Base-by-base conservation (phyloP, 176 grass and related monocot genomes). In the Raddia guianensis region DNA sequence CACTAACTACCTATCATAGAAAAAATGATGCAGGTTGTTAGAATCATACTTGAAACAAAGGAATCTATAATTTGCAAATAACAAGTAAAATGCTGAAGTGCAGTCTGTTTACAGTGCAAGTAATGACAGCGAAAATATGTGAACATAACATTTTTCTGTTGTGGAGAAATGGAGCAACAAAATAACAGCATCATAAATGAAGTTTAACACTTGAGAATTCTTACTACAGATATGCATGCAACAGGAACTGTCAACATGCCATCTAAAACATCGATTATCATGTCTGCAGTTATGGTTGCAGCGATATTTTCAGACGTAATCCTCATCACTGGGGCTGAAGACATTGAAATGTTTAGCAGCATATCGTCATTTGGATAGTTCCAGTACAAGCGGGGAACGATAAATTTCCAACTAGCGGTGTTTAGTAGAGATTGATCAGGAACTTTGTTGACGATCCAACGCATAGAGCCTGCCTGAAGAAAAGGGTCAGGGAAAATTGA, bases 321-420 rank as follows among this genome's bases (percentile, higher is more conserved):
- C 61, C 49, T 57, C 66, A 98, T 81, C 13, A 80, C 46, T 61
- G 96, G 96, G 82, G 92, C 52, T 87, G 96, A 95, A 72, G 90
- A 70, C 83, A 98, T 78, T 2, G 96, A 98, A 84, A 98, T 91
- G 59, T 98, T 93, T 69, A 98, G 48, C 56, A 78, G 40, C 92
- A 98, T 98, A 42, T 90, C 74, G 54, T 95, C 96, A 89, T 98
- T 98, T 72, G 96, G 96, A 32, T 95, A 98, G 79, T 70, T 93
- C 79, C 80, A 79, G 78, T 98, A 98, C 20, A 98, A 87, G 32
- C 88, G 86, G 63, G 96, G 96, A 78, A 98, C 89, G 58, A 98
- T 77, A 89, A 87, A 95, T 80, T 91, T 92, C 92, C 92, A 98
- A 53, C 82, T 87, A 79, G 86, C 88, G 50, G 96, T 98, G 75